Evolutionary conservation across 768 basidiomycete genomes (phyloP).

Genomic region (Wakefieldia striispora): DNA sequence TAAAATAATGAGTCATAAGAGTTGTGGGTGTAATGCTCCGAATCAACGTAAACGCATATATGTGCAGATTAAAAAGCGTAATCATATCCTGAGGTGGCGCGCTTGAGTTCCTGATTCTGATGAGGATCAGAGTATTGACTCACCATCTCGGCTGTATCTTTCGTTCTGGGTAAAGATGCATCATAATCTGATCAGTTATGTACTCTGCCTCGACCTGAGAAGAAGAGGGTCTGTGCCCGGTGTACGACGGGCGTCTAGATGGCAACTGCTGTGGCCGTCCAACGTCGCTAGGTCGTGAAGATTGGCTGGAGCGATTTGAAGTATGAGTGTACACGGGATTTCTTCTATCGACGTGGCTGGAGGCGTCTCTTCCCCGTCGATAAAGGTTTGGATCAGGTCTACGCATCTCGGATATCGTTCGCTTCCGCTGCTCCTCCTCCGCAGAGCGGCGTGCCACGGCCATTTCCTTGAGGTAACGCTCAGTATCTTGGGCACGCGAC

Average conservation of each 20-base stretch:
- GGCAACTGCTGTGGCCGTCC: conserved; percentile 16
- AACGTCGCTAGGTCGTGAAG: conserved; percentile 20
- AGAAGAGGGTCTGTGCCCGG: conserved; percentile 18
- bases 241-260: conserved; percentile 9
- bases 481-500: conserved; percentile 33
- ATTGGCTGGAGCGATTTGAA: not conserved
- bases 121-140: conserved; percentile 2
- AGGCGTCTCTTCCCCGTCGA: conserved; percentile 15
- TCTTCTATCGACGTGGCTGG: conserved; percentile 7
- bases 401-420: conserved; percentile 26
- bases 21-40: conserved; percentile 8
- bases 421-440: conserved; percentile 32
- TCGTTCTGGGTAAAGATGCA: conserved; percentile 34
- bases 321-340: conserved; percentile 1
- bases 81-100: conserved; percentile 21
- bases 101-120: not conserved
- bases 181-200: conserved; percentile 34
- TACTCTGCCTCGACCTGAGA: conserved; percentile 32
- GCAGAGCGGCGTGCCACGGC: conserved; percentile 19
- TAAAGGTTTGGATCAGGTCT: conserved; percentile 21
- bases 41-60: conserved; percentile 7
- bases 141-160: conserved; percentile 33
- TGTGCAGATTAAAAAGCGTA: not conserved
- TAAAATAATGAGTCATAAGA: conserved; percentile 11
- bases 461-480: conserved; percentile 29